Evolutionary conservation across 176 grass and related monocot species (phyloP), one percentile per base, ranked within the genome.

Genomic region (Ensete ventricosum): DNA sequence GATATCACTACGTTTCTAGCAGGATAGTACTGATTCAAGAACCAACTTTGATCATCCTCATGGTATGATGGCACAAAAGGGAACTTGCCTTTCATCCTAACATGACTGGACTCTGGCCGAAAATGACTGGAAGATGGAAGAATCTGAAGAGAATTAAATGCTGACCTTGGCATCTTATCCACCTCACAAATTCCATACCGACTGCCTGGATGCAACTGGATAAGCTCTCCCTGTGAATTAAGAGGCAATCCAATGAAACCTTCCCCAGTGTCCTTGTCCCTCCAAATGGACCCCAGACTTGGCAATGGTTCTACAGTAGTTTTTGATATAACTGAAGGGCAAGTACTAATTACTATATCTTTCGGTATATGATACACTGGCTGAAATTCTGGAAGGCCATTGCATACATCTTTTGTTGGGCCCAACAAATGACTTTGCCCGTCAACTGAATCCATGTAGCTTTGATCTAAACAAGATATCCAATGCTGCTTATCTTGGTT

Each of bases 181-280:
- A 84, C 51, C 22, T 84, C 71, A 62, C 73, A 72, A 16, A 64
- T 78, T 74, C 79, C 84, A 81, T 79, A 55, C 52, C 71, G 54
- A 69, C 63, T 80, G 62, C 75, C 71, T 72, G 80, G 76, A 68
- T 89, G 80, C 82, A 86, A 76, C 59, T 88, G 92, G 70, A 98
- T 66, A 0, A 93, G 89, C 75, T 98, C 90, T 76, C 94, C 94
- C 64, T 81, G 94, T 19, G 90, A 98, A 82, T 98, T 98, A 70
- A 98, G 82, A 82, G 88, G 90, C 82, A 98, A 88, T 50, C 90
- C 73, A 29, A 81, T 43, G 80, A 83, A 98, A 52, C 84, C 86
- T 21, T 85, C 84, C 8, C 64, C 9, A 50, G 73, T 73, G 63
- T 68, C 78, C 13, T 73, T 78, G 55, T 75, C 85, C 75, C 57